Percentiles rank a stretch among this genome's conserved stretches.
Conservation (phyloP, 2,329 filamentous ascomycete genomes). For the Lecanicillium sp. region DNA sequence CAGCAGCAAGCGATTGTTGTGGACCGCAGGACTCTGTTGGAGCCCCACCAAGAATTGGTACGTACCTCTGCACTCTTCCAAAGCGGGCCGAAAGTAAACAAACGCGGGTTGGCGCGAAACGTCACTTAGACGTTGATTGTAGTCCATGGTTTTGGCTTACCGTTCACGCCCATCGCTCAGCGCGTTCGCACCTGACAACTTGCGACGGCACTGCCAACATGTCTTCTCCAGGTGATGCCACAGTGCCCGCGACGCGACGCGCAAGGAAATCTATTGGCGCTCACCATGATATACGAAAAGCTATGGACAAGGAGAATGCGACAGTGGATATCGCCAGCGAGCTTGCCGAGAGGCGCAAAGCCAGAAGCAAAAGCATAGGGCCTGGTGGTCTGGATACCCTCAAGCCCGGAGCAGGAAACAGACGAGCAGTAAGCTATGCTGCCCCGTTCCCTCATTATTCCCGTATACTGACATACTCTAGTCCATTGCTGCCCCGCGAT, state of each 20-base stretch:
- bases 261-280: slow-evolving; percentile 66
- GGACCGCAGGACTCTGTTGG: not conserved
- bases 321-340: slow-evolving; percentile 58
- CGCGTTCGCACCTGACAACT: slow-evolving; percentile 12
- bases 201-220: slow-evolving; percentile 22
- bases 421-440: slow-evolving; percentile 63
- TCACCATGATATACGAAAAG: slow-evolving; percentile 46
- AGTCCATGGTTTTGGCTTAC: not conserved
- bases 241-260: slow-evolving; percentile 51
- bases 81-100: slow-evolving; percentile 31
- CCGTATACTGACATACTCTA: slow-evolving; percentile 22
- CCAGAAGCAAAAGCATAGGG: slow-evolving; percentile 91
- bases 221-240: slow-evolving; percentile 33
- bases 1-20: not conserved
- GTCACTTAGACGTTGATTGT: slow-evolving; percentile 3
- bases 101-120: slow-evolving; percentile 29
- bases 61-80: slow-evolving; percentile 14
- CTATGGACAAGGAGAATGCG: slow-evolving; percentile 71
- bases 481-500: slow-evolving; percentile 56
- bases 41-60: slow-evolving; percentile 15
- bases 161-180: slow-evolving; percentile 9
- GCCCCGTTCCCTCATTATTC: slow-evolving; percentile 13
- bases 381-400: slow-evolving; percentile 83
- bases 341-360: slow-evolving; percentile 52
- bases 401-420: slow-evolving; percentile 68